phyloP scores from a whole-genome alignment of 805 yeast species.

The Suhomyces faveliae region DNA sequence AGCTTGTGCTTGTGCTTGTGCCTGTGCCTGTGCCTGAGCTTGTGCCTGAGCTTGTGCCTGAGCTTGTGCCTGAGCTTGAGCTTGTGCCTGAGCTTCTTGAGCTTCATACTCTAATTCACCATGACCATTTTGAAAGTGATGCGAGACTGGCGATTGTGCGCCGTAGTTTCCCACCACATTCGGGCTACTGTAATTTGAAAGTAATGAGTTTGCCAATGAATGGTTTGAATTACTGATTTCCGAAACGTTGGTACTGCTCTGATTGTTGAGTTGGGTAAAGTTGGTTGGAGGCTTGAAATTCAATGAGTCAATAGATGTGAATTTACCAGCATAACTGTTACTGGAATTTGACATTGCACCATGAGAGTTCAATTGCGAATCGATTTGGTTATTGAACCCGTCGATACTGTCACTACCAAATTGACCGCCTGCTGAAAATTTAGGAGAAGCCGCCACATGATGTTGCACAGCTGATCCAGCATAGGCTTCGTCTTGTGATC shows the following conservation, averaged over 20 bases:
- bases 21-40: conserved; percentile 13
- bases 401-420: conserved; percentile 12
- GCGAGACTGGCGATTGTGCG: conserved; percentile 6
- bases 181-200: conserved; percentile 14
- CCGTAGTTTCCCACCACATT: conserved; percentile 9
- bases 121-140: conserved; percentile 7
- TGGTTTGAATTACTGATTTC: conserved; percentile 30
- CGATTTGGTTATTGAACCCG: conserved; percentile 1
- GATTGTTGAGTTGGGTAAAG: conserved; percentile 42
- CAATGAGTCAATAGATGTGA: conserved; percentile 39
- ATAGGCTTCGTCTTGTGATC: conserved; percentile 6
- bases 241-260: conserved; percentile 39
- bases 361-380: conserved; percentile 1
- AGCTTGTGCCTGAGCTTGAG: conserved; percentile 13
- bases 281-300: conserved; percentile 40
- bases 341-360: conserved; percentile 1
- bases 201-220: conserved; percentile 21
- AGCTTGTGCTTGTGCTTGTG: conserved; percentile 13
- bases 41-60: conserved; percentile 12
- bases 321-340: conserved; percentile 20
- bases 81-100: conserved; percentile 10
- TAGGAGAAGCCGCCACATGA: conserved; percentile 12
- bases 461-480: conserved; percentile 4
- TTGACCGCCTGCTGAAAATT: conserved; percentile 10
- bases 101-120: conserved; percentile 10